Evolutionary conservation across 345 rosid genomes (phyloP).

Genomic region (Brassica rapa): DNA sequence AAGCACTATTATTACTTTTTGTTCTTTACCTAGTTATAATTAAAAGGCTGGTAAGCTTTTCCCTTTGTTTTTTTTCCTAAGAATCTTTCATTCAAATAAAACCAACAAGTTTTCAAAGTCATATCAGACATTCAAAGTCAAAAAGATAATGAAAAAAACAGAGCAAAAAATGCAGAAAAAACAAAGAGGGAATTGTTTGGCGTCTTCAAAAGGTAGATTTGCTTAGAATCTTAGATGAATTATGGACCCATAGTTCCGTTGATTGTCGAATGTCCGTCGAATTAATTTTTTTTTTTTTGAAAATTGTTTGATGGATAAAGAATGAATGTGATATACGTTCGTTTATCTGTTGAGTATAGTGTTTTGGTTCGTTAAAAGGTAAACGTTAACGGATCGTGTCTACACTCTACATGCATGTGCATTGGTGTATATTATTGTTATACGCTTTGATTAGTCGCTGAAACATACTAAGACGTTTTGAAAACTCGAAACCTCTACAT

Average conservation of each 20-base stretch:
- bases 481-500: background rate
- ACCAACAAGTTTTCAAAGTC: background rate
- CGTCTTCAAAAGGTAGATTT: background rate
- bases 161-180: background rate
- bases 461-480: background rate
- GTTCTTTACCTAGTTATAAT: background rate
- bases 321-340: background rate
- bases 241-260: background rate
- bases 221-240: background rate
- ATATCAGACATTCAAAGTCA: background rate
- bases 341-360: background rate
- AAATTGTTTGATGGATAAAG: conserved; percentile 9
- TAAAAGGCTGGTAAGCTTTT: background rate
- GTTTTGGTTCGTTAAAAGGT: conserved; percentile 14
- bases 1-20: background rate
- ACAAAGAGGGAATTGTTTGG: background rate
- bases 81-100: background rate
- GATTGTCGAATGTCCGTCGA: background rate
- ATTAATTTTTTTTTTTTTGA: background rate
- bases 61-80: background rate
- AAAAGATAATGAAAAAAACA: background rate
- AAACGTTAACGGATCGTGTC: background rate
- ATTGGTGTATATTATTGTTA: background rate
- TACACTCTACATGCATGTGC: conserved; percentile 9
- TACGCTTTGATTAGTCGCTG: conserved; percentile 7